A percentile compares a stretch with the other conserved stretches of the same genome.
Evolutionary conservation across 768 basidiomycete genomes (phyloP).

Genomic region (Amanita brunnescens): DNA sequence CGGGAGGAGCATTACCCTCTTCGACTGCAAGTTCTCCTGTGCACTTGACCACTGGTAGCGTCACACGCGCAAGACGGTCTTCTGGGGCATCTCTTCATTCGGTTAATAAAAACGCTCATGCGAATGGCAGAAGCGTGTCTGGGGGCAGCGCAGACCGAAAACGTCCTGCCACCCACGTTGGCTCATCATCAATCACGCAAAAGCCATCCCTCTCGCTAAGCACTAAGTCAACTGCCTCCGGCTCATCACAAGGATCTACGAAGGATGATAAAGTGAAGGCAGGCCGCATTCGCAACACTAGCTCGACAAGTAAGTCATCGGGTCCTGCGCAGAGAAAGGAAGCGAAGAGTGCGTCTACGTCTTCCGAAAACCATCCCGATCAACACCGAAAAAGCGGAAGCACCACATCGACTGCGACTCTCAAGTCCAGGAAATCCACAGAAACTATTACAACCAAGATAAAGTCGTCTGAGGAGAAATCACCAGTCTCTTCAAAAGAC

Average conservation of each 20-base stretch:
- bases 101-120: not conserved
- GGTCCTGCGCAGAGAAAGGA: not conserved
- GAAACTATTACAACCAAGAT: conserved; percentile 35
- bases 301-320: not conserved
- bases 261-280: not conserved
- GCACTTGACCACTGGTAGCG: not conserved
- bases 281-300: not conserved
- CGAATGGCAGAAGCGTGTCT: not conserved
- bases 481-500: no score
- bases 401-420: conserved; percentile 33
- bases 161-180: not conserved
- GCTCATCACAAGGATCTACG: not conserved
- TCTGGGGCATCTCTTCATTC: conserved; percentile 2
- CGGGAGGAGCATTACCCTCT: not conserved
- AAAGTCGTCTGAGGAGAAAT: conserved; percentile 14
- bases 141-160: not conserved
- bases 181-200: not conserved
- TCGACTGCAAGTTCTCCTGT: conserved; percentile 1
- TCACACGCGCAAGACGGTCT: not conserved
- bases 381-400: conserved; percentile 41
- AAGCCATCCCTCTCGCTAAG: no score
- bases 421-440: conserved; percentile 31
- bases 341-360: not conserved
- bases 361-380: not conserved
- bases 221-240: not conserved